These are phyloP conservation scores for Amphicarpaea edgeworthii DNA, from an alignment of 306 rosid genomes.

Conservation along the genomic window DNA sequence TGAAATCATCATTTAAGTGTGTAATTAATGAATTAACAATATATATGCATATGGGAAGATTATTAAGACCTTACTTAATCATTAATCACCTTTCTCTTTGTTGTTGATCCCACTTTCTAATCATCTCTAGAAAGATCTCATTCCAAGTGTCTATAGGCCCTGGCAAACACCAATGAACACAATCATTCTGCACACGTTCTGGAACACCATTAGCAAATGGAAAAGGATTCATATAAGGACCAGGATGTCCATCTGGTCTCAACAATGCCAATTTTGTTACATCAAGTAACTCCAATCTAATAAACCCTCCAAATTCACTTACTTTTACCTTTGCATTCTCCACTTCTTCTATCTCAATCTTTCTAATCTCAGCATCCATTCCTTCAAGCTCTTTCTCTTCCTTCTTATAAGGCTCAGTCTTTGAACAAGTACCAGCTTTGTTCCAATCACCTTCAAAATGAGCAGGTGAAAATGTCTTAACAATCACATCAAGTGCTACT, in stretches of 20 bases:
- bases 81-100: conserved; percentile 36
- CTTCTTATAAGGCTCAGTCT: conserved; percentile 58
- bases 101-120: conserved; percentile 52
- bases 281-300: conserved; percentile 63
- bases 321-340: conserved; percentile 57
- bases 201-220: conserved; percentile 60
- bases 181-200: conserved; percentile 75
- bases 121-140: conserved; percentile 59
- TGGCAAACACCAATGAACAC: conserved; percentile 91
- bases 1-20: too few relatives aligned
- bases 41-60: neutral
- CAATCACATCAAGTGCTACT: conserved; percentile 54
- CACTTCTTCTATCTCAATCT: conserved; percentile 69
- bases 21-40: neutral
- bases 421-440: conserved; percentile 77
- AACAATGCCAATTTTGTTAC: conserved; percentile 64
- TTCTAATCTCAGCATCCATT: conserved; percentile 75
- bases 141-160: conserved; percentile 89
- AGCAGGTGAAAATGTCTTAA: conserved; percentile 76
- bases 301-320: conserved; percentile 45
- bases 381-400: conserved; percentile 67
- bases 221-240: conserved; percentile 73
- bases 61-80: neutral
- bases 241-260: conserved; percentile 89
- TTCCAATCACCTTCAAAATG: conserved; percentile 96